Evolutionary conservation across 1,284 basidiomycete genomes (phyloP).

Genomic region (Malassezia sympodialis): DNA sequence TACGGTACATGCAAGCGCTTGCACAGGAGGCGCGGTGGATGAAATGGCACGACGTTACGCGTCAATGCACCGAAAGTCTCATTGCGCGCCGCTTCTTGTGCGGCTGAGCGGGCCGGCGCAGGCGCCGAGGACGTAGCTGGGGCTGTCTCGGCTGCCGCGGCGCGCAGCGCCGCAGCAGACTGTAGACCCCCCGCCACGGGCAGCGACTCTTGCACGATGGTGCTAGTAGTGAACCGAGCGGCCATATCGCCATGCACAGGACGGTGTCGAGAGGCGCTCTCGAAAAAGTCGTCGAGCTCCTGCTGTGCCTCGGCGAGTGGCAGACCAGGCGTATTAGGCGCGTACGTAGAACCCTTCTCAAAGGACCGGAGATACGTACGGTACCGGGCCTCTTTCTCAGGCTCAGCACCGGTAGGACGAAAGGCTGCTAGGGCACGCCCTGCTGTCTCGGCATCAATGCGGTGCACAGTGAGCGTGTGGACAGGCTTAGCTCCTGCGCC

Average conservation of each 20-base stretch:
- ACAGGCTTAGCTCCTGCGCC: slow-evolving; percentile 53
- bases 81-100: slow-evolving; percentile 6
- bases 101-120: background rate
- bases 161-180: background rate
- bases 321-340: background rate
- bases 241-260: slow-evolving; percentile 88
- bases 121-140: background rate
- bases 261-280: slow-evolving; percentile 78
- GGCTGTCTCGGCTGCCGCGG: background rate
- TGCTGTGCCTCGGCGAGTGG: slow-evolving; percentile 55
- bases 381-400: slow-evolving; percentile 73
- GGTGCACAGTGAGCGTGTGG: slow-evolving; percentile 53
- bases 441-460: slow-evolving; percentile 65
- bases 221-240: slow-evolving; percentile 62
- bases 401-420: slow-evolving; percentile 73
- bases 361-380: slow-evolving; percentile 68
- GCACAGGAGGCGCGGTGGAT: slow-evolving; percentile 16
- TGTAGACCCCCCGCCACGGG: background rate
- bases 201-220: background rate
- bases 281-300: slow-evolving; percentile 75
- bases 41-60: background rate
- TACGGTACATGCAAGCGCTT: slow-evolving; percentile 7
- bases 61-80: slow-evolving; percentile 10
- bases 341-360: slow-evolving; percentile 49
- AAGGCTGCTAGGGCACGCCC: slow-evolving; percentile 77